Evolutionary conservation across 148 eudicot species (phyloP).

Genomic region (Fagopyrum homotropicum): DNA sequence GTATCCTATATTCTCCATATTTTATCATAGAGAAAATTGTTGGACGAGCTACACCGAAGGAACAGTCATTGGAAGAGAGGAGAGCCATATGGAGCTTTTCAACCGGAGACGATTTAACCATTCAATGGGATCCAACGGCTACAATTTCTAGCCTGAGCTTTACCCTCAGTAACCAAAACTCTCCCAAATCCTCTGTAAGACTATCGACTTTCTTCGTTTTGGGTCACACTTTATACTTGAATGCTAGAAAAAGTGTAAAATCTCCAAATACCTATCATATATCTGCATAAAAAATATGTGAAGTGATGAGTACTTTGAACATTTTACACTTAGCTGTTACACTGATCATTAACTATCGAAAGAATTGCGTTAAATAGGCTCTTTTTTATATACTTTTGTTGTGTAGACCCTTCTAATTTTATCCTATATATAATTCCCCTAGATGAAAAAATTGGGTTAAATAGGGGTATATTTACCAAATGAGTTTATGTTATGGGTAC

Average conservation of each 20-base stretch:
- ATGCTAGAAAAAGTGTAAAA: neutral
- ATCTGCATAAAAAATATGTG: neutral
- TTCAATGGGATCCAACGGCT: constrained; percentile 40
- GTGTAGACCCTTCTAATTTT: no score
- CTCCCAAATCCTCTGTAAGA: constrained; percentile 39
- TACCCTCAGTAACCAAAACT: constrained; percentile 26
- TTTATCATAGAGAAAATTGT: constrained; percentile 69
- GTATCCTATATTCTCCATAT: constrained; percentile 11
- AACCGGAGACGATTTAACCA: constrained; percentile 52
- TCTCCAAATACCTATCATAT: no score
- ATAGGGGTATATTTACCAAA: no score
- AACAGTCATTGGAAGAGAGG: constrained; percentile 42
- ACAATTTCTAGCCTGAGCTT: constrained; percentile 36
- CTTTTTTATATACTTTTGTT: no score
- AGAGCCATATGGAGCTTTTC: constrained; percentile 69
- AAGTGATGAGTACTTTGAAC: neutral
- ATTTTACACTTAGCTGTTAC: neutral
- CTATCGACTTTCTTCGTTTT: neutral
- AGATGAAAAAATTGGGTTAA: no score
- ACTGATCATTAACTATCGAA: neutral
- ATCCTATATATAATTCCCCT: no score
- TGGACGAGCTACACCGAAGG: constrained; percentile 73
- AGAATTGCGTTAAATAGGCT: no score
- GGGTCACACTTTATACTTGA: neutral
- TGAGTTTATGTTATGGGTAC: no score